Evolutionary conservation across 129 eudicot genomes (phyloP).

Genomic region (Helianthus annuus): HanXRQr2.0-SUNRISE NC_035439.2:144766861-144767360

Average conservation of each 20-base stretch:
- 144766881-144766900: neutral
- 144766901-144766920: neutral
- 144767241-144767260: no score
- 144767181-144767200: no score
- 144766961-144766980: neutral
- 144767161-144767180: no score
- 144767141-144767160: no score
- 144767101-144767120: slow-evolving; percentile 7
- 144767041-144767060: slow-evolving; percentile 95
- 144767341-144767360: slow-evolving; percentile 6
- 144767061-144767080: slow-evolving; percentile 71
- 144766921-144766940: no score
- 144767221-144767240: no score
- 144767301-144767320: no score
- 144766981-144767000: slow-evolving; percentile 52
- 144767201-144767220: no score
- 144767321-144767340: no score
- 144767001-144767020: slow-evolving; percentile 95
- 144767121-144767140: no score
- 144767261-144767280: no score
- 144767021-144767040: slow-evolving; percentile 93
- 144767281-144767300: no score
- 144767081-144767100: neutral
- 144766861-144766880: neutral
- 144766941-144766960: neutral